Base-by-base conservation (phyloP, 768 basidiomycete genomes). In the Rhodotorula sphaerocarpa region DNA sequence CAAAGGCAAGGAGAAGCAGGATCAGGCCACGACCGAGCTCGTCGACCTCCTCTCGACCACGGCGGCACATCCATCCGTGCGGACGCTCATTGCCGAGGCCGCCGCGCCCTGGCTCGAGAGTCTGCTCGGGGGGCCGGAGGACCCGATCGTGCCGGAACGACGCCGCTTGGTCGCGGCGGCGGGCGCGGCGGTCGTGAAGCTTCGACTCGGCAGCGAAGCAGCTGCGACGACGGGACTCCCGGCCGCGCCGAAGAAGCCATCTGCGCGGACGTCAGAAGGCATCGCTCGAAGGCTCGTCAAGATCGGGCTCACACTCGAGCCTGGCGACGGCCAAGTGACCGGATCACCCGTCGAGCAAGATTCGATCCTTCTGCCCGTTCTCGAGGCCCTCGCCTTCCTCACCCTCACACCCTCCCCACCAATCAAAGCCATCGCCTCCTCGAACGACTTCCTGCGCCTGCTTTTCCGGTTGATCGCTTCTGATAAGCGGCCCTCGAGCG, bases 361-460 rank as follows among this genome's bases (percentile, higher is more conserved):
- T 68, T 74, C 10, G 70, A 79, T 27, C 79, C 82, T 82, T 21
- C 75, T 79, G 12, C 85, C 90, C 64, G 84, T 84, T 7, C 79
- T 91, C 20, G 91, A 95, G 76, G 89, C 86, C 0, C 77, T 95
- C 53, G 87, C 86, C n/a, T 86, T 91, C 75, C 81, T 90, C 59
- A 87, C 83, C 61, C 76, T 80, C 51, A 80, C 83, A 67, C 79
- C 86, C 2, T 63, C 74, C 3, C 79, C 86, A 61, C 86, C 88
- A 72, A 83, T 83, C 89, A 73, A 78, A 89, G 50, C 77, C 77
- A 15, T 46, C 67, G 45, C 61, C 65, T 34, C 68, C 64, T n/a
- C 28, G 41, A 3, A 66, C 33, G 42, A 18, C 1, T 27, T 54
- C 76, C 76, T 51, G 79, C 86, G 12, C 83, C 85, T 71, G 73